These are phyloP conservation scores for Aspergillus sp. DNA, from an alignment of 2,329 filamentous ascomycete species.

Conservation along the genomic window DNA sequence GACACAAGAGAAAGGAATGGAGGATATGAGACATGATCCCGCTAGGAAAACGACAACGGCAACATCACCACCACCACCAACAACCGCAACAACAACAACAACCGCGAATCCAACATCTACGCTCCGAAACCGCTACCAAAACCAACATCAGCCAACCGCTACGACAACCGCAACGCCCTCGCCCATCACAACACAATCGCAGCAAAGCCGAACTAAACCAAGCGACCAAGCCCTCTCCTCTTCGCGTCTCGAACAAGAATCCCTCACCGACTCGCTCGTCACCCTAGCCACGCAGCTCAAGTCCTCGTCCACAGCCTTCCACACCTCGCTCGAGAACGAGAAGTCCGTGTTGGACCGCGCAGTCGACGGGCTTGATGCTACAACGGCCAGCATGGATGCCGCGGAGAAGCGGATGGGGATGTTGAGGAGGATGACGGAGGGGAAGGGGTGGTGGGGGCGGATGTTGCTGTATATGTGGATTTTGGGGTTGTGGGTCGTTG, in stretches of 20 bases:
- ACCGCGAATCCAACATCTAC: slow-evolving; percentile 8
- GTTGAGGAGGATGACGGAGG: slow-evolving; percentile 73
- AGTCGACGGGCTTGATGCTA: slow-evolving; percentile 67
- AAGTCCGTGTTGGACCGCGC: slow-evolving; percentile 65
- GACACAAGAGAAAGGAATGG: background rate
- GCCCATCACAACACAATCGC: slow-evolving; percentile 4
- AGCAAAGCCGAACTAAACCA: slow-evolving; percentile 26
- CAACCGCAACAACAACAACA: slow-evolving; percentile 9
- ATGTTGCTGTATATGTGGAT: slow-evolving; percentile 80
- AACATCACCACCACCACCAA: slow-evolving; percentile 4
- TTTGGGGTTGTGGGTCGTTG: slow-evolving; percentile 67
- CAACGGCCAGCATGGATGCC: slow-evolving; percentile 64
- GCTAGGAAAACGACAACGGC: too few relatives aligned
- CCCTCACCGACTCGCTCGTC: slow-evolving; percentile 71
- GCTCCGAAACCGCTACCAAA: slow-evolving; percentile 19
- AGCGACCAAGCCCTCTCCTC: slow-evolving; percentile 67
- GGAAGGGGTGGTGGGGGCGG: slow-evolving; percentile 76
- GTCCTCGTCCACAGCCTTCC: slow-evolving; percentile 63
- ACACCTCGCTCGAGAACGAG: slow-evolving; percentile 62
- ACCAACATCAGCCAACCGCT: slow-evolving; percentile 6
- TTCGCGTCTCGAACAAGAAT: slow-evolving; percentile 74
- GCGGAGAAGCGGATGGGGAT: slow-evolving; percentile 70
- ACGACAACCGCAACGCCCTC: slow-evolving; percentile 10
- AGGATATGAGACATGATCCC: too few relatives aligned
- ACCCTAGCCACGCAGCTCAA: slow-evolving; percentile 72